Percentiles rank a stretch among this genome's conserved stretches.
Conservation (phyloP, 352 stramenopile species). For the Vaucheria bursata region DNA sequence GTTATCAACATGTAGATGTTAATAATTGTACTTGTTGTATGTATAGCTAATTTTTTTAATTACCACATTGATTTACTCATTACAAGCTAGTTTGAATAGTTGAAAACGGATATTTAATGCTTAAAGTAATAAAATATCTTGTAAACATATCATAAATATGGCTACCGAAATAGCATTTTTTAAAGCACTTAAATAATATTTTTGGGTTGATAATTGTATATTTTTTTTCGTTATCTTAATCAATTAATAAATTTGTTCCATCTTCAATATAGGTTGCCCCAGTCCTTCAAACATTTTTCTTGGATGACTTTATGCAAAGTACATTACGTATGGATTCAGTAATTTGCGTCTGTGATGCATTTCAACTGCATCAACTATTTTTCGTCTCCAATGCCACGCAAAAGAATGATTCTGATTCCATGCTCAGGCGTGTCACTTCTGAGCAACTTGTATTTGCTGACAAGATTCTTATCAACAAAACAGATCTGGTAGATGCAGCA, state of each 20-base stretch:
- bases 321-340: slow-evolving; percentile 38
- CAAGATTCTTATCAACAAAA: slow-evolving; percentile 41
- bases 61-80: background rate
- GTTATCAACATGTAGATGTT: no score
- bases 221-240: slow-evolving; percentile 15
- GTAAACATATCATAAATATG: no score
- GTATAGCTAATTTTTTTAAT: background rate
- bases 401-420: no score
- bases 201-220: no score
- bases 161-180: no score
- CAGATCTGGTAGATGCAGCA: slow-evolving; percentile 17
- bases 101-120: no score
- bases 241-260: background rate
- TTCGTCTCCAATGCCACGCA: no score
- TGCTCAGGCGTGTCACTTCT: background rate
- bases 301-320: slow-evolving; percentile 31
- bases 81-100: no score
- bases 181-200: no score
- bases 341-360: slow-evolving; percentile 40
- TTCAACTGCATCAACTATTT: no score
- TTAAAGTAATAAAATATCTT: no score
- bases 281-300: slow-evolving; percentile 44
- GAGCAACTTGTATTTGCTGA: slow-evolving; percentile 40
- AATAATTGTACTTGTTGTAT: background rate
- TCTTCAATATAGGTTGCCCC: background rate